Evolutionary conservation across 495 filamentous ascomycete species (phyloP).

Genomic region (Arthonia radiata): DNA sequence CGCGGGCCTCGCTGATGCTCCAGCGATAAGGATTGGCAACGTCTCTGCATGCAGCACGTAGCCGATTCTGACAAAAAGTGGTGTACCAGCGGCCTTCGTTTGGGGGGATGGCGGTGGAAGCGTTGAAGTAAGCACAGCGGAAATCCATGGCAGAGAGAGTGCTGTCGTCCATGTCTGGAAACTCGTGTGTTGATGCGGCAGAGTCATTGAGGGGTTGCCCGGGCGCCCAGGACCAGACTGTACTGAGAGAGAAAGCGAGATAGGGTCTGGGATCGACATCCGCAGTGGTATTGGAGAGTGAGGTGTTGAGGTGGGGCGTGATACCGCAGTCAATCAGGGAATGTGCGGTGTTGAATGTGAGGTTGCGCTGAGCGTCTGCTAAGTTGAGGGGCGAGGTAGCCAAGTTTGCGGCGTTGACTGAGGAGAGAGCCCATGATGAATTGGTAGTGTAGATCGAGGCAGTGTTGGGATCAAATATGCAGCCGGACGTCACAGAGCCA

Average conservation of each 20-base stretch:
- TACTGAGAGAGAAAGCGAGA: conserved; percentile 21
- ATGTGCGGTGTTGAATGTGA: conserved; percentile 12
- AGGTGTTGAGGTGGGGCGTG: conserved; percentile 28
- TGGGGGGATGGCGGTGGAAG: conserved; percentile 17
- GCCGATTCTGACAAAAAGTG: conserved; percentile 23
- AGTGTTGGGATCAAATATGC: conserved; percentile 21
- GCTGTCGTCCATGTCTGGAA: conserved; percentile 6
- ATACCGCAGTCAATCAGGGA: conserved; percentile 31
- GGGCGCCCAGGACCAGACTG: conserved; percentile 34
- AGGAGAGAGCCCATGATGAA: conserved; percentile 30
- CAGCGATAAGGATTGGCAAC: conserved; percentile 26
- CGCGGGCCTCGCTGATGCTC: conserved; percentile 18
- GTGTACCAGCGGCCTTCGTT: conserved; percentile 27
- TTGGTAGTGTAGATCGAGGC: conserved; percentile 20
- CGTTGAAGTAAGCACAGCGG: conserved; percentile 33
- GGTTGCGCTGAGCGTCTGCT: too few species aligned
- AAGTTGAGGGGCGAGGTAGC: too few species aligned
- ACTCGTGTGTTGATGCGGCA: conserved; percentile 3
- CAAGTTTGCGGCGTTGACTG: conserved; percentile 10
- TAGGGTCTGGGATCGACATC: conserved; percentile 21
- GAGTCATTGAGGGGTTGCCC: conserved; percentile 24
- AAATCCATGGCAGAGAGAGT: conserved; percentile 10
- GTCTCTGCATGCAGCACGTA: conserved; percentile 29
- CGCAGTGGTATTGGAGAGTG: conserved; percentile 27
- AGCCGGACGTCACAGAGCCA: conserved; percentile 22